These are phyloP conservation scores for Blastomyces emzantsi DNA, from an alignment of 2,329 filamentous ascomycete genomes.

Conservation along the genomic window DNA sequence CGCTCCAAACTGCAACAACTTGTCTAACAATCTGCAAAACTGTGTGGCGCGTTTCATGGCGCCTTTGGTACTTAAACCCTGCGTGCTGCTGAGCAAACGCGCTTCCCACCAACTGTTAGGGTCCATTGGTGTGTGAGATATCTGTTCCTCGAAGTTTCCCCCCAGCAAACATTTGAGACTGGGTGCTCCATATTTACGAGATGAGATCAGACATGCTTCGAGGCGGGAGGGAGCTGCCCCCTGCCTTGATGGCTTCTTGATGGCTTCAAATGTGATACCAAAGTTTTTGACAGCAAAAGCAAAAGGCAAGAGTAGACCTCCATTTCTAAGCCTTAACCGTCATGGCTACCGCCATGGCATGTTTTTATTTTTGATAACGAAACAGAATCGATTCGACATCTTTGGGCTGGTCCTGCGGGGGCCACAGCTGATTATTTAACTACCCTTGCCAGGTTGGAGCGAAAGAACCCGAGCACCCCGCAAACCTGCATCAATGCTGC, in stretches of 20 bases:
- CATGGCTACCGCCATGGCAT: too few relatives aligned
- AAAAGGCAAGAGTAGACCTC: too few relatives aligned
- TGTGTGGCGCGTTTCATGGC: background rate
- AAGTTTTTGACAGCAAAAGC: too few relatives aligned
- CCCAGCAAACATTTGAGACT: background rate
- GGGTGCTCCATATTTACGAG: background rate
- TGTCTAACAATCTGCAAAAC: background rate
- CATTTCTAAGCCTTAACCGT: too few relatives aligned
- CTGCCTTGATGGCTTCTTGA: too few relatives aligned
- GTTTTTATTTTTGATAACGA: too few relatives aligned
- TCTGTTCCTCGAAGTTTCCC: background rate
- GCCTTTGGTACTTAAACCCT: background rate
- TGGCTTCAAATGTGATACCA: too few relatives aligned
- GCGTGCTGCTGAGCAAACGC: background rate
- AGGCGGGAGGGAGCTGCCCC: too few relatives aligned
- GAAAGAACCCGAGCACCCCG: background rate
- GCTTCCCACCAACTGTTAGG: background rate
- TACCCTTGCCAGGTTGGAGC: background rate
- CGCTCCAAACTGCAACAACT: too few relatives aligned
- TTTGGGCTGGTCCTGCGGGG: too few relatives aligned
- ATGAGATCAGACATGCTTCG: background rate
- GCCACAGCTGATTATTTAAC: too few relatives aligned
- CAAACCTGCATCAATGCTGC: background rate
- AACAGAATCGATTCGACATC: too few relatives aligned
- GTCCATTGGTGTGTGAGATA: background rate